Evolutionary conservation across 768 basidiomycete genomes (phyloP), one percentile per base, ranked within the genome.

Genomic region (Naematelia aurantialba): DNA sequence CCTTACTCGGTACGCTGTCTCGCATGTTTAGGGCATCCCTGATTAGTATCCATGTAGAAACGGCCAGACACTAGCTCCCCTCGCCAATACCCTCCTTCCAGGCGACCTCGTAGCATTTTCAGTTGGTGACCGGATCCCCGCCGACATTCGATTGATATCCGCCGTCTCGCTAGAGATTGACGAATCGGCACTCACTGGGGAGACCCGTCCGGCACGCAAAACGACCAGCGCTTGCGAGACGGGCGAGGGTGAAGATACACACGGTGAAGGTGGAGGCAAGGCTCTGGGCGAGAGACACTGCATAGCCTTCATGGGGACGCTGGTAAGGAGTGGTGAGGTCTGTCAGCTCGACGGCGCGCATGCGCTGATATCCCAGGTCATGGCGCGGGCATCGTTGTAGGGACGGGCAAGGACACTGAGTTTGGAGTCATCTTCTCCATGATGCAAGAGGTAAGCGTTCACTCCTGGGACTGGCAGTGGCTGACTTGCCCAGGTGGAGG

Each of bases 341-440:
- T 42, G 46, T n/a, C n/a, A n/a, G n/a, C n/a, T n/a, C n/a, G n/a
- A n/a, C n/a, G n/a, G n/a, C n/a, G n/a, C n/a, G n/a, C n/a, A n/a
- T n/a, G n/a, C 52, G 53, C 57, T 60, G 45, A 58, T 45, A n/a
- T 21, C 34, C 5, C 64, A 89, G 88, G 89, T 4, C 81, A 89
- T 54, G 93, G 91, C 0, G 80, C 83, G 39, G 93, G 94, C 4
- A 80, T 97, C 46, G 91, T 94, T 4, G 88, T 98, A 46, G 90
- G 84, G 0, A 90, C 84, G 0, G 88, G 94, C 1, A 81, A 84
- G 12, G 84, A 88, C 62, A 94, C 91, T 0, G 93, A 98, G 72
- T 94, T 98, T 76, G 93, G 93, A 24, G 86, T 94, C 56, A 90
- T 98, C 61, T 98, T 98, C 74, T 85, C 88, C 13, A 94, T 96